Base-by-base conservation (phyloP, 2,329 filamentous ascomycete species). In the Tolypocladium pustulatum region DNA sequence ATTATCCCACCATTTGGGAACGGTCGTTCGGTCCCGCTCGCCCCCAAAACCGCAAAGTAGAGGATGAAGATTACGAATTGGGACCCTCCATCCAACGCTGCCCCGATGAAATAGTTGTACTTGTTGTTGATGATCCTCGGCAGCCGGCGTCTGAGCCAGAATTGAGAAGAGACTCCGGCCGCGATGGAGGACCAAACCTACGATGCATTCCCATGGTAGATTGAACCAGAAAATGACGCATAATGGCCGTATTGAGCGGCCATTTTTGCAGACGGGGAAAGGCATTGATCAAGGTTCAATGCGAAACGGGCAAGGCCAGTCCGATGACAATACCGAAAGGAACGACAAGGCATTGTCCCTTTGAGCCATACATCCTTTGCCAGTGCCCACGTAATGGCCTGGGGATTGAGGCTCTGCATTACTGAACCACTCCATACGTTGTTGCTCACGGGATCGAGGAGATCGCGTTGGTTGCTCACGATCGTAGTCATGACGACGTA, bases 361-460 rank as follows among this genome's bases (percentile, higher is more conserved):
- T 72, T 32, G 73, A 61, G 52, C 67, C 70, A 64, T 77, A 79
- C 62, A 80, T 69, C 64, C 46, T 72, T 69, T 7, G 75, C 72
- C n/a, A 78, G 66, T 3, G 67, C 58, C 66, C 66, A 68, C 0
- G 66, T 65, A 7, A 66, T 64, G 1, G 66, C 65, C 27, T 65
- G 60, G 0, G 76, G 71, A 60, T 81, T 81, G 66, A 73, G 72
- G 6, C 69, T 69, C 62, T 81, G 78, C 10, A 80, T 71, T n/a
- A 71, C 71, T 1, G 76, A 73, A 20, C 79, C 77, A 32, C 73
- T 76, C 78, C 78, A 81, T 49, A 78, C 73, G 60, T 73, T 75
- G 55, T 69, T 73, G 0, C 66, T 78, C 54, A 77, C 64, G 9
- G 76, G 70, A 25, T 72, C 69, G 6, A 70, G 62, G 0, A 81